Percentiles rank a stretch among this genome's conserved stretches.
Evolutionary conservation across 495 filamentous ascomycete genomes (phyloP).

Genomic region (Corynascus novoguineensis): DNA sequence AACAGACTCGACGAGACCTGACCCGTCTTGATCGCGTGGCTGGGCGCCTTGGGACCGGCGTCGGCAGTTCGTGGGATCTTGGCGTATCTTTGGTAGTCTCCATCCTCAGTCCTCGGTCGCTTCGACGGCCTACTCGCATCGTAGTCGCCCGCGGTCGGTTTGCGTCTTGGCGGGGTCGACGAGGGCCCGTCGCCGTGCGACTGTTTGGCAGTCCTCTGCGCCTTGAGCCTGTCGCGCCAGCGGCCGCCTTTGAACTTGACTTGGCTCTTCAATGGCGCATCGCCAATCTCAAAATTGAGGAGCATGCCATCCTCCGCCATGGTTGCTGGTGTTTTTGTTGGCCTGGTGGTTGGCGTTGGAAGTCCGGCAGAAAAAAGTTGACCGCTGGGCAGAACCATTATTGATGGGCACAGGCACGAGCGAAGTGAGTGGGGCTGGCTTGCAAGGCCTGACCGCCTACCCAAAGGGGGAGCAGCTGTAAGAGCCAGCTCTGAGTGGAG

Average conservation of each 20-base stretch:
- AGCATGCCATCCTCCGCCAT: conserved; percentile 97
- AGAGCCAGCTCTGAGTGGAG: no score
- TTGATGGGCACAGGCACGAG: no score
- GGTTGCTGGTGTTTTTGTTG: conserved; percentile 5
- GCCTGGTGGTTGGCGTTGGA: background rate
- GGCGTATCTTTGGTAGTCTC: conserved; percentile 15
- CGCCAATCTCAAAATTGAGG: conserved; percentile 78
- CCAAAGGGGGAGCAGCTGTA: background rate
- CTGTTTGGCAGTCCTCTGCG: conserved; percentile 62
- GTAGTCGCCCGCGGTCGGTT: conserved; percentile 13
- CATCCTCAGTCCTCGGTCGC: conserved; percentile 35
- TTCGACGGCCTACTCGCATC: conserved; percentile 35
- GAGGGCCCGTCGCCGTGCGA: conserved; percentile 11
- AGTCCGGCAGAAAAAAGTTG: conserved; percentile 28
- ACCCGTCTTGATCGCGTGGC: conserved; percentile 33
- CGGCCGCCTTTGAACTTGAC: conserved; percentile 78
- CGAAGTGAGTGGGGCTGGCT: background rate
- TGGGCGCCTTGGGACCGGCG: conserved; percentile 17
- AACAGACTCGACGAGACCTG: conserved; percentile 83
- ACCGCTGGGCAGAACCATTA: background rate
- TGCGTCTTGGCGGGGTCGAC: conserved; percentile 7
- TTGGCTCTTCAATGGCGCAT: conserved; percentile 52
- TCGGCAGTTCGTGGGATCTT: conserved; percentile 20
- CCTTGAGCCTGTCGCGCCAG: conserved; percentile 82
- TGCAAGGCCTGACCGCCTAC: conserved; percentile 21